Evolutionary conservation across 306 rosid species (phyloP), one percentile per base, ranked within the genome.

Genomic region (Ormosia semicastrata): DNA sequence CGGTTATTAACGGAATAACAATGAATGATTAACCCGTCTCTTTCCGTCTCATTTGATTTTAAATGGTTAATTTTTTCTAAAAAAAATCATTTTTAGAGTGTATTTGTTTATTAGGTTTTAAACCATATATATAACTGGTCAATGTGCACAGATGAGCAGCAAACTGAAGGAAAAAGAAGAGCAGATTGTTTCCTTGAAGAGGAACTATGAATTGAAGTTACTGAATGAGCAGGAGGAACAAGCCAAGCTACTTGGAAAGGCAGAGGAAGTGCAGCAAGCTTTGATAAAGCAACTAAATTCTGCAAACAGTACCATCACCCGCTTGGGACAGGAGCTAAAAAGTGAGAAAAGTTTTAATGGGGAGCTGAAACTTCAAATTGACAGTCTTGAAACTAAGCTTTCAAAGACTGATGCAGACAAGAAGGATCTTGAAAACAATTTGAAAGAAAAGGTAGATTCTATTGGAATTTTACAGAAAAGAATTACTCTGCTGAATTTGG

Each of bases 121-220:
- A 81, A 32, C 68, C 70, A 24, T 71, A 18, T 57, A 72, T 74
- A 57, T 64, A 78, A 47, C 56, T 56, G 88, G 74, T 86, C 58
- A 79, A 80, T 86, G 62, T 91, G 78, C 62, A 37, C 94, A 95
- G 99, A 84, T 92, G 83, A 84, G 79, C 87, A 67, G 39, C 77
- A 87, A 81, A 87, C 77, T 95, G 82, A 91, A 85, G 85, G 89
- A 93, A 80, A 95, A 93, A 82, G 97, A 95, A 77, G 90, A 83
- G 80, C 81, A 81, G 70, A 79, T 93, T 80, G 66, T 68, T 87
- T 85, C 92, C 33, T 65, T 89, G 81, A 90, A 81, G 89, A 91
- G 76, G 78, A 81, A 74, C 85, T 91, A 89, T 65, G 97, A 93
- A 57, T 84, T 79, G 9, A 89, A 88, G 91, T 88, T 93, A 71